phyloP scores from a whole-genome alignment of 805 yeast species.

The Deakozyma indianensis region DNA sequence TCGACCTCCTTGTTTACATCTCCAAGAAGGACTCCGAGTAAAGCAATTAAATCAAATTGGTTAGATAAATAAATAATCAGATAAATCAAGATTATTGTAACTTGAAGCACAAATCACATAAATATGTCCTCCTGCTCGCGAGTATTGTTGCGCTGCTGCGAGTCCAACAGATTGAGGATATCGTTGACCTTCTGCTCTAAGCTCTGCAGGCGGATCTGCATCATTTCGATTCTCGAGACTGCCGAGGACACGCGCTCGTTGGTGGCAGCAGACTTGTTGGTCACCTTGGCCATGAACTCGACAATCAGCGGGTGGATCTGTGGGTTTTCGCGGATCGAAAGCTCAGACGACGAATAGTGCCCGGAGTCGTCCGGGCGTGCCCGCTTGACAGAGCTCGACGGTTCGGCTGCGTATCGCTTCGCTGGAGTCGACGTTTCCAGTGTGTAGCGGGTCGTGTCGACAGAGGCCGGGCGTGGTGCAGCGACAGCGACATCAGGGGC shows the following conservation, averaged over 20 bases:
- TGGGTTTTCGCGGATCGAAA: background rate
- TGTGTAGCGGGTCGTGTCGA: background rate
- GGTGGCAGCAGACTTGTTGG: background rate
- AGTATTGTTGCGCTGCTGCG: background rate
- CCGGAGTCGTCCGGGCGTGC: background rate
- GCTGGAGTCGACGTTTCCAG: background rate
- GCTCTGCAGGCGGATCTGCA: background rate
- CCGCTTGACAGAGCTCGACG: background rate
- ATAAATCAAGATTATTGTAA: no score
- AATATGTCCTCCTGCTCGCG: background rate
- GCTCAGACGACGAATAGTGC: background rate
- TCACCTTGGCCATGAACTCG: slow-evolving; percentile 1
- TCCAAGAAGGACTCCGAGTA: slow-evolving; percentile 37
- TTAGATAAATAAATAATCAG: no score
- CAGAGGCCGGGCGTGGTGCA: background rate
- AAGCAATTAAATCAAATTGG: no score
- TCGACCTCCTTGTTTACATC: slow-evolving; percentile 72
- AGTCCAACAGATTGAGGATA: background rate
- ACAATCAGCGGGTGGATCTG: slow-evolving; percentile 1
- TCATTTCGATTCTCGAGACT: background rate
- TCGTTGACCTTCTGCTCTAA: background rate
- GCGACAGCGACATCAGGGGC: background rate
- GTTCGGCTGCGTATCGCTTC: background rate
- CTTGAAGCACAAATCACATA: background rate
- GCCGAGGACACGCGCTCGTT: background rate